These are phyloP conservation scores for Cyclocybe aegerita DNA, from an alignment of 768 basidiomycete species.

Conservation along the genomic window DNA sequence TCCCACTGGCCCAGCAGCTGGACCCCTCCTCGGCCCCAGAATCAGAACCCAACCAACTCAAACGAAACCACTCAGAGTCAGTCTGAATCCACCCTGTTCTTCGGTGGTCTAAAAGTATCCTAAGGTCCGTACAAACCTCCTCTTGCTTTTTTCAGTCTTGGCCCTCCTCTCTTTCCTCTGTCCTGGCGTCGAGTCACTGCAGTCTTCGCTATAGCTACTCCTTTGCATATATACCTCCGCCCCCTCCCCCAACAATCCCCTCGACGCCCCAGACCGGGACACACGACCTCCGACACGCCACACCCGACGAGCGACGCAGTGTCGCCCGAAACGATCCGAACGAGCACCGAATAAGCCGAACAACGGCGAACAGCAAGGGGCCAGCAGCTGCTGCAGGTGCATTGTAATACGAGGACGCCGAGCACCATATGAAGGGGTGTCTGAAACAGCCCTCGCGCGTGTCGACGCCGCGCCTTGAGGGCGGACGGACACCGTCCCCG, in stretches of 20 bases:
- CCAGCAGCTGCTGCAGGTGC: too few species aligned
- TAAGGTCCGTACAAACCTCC: too few species aligned
- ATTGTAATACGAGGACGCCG: too few species aligned
- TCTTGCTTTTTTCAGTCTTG: too few species aligned
- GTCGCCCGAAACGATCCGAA: neutral
- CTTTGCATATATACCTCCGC: neutral
- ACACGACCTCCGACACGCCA: neutral
- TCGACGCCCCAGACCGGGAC: neutral
- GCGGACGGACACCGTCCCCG: slow-evolving; percentile 1
- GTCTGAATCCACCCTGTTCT: neutral
- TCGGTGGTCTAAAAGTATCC: too few species aligned
- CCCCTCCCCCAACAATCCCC: neutral
- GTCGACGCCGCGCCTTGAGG: slow-evolving; percentile 1
- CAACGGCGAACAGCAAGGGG: neutral
- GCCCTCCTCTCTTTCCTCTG: too few species aligned
- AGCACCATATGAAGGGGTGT: slow-evolving; percentile 38
- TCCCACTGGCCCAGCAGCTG: neutral
- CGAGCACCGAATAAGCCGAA: neutral
- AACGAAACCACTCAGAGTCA: neutral
- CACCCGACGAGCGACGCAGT: neutral
- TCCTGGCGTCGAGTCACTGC: too few species aligned
- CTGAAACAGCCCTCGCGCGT: slow-evolving; percentile 27
- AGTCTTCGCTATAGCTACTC: neutral
- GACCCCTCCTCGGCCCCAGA: neutral
- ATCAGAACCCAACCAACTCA: neutral